Percentiles rank a stretch among this genome's conserved stretches.
Evolutionary conservation across 345 rosid genomes (phyloP).

Genomic region (Syzygium aromaticum): DNA sequence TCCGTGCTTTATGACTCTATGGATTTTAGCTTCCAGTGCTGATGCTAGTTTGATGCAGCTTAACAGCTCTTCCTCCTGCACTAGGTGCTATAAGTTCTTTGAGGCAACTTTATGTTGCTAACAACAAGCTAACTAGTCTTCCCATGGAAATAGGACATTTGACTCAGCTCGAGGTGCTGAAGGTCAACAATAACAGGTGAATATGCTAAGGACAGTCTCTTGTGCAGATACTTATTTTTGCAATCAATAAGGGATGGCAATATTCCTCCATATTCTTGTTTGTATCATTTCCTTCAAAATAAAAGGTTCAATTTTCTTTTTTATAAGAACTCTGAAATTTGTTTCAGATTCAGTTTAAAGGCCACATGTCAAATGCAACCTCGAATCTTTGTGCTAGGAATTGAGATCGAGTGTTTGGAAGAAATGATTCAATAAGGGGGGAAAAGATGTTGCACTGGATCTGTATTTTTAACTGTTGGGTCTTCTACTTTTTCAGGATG

Average conservation of each 20-base stretch:
- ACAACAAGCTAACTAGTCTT: slow-evolving; percentile 59
- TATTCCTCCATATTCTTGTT: neutral
- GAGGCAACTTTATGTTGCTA: slow-evolving; percentile 56
- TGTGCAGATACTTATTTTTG: neutral
- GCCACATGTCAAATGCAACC: neutral
- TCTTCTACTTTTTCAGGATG: slow-evolving; percentile 35
- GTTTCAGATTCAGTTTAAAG: neutral
- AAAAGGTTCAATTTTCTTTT: neutral
- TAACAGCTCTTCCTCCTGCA: slow-evolving; percentile 49
- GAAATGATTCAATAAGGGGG: neutral
- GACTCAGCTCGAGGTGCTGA: slow-evolving; percentile 65
- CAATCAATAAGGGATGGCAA: neutral
- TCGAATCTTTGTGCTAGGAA: neutral
- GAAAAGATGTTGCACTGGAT: neutral
- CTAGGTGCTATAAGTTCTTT: slow-evolving; percentile 52
- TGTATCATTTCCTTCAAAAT: neutral
- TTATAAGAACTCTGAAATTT: neutral
- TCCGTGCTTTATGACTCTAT: neutral
- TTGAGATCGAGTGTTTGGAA: neutral
- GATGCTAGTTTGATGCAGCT: slow-evolving; percentile 34
- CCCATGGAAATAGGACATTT: slow-evolving; percentile 64
- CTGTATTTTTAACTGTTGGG: neutral
- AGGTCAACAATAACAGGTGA: slow-evolving; percentile 73
- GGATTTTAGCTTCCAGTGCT: neutral
- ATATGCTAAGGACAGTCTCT: neutral